These are phyloP conservation scores for Neckera pumila DNA, from an alignment of 225 moss, liverwort and hornwort genomes.

Conservation along the genomic window DNA sequence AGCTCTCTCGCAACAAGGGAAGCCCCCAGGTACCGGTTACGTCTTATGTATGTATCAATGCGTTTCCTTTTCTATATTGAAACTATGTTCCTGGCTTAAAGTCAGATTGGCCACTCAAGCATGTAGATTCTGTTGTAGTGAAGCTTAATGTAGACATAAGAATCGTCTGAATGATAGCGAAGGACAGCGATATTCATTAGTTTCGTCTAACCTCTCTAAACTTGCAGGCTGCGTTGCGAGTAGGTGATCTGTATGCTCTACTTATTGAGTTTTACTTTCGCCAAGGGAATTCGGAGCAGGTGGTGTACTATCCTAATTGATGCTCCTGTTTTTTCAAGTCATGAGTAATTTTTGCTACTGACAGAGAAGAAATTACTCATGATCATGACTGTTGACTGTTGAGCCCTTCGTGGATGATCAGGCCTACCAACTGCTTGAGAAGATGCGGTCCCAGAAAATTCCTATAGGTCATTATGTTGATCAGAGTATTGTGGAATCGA, in stretches of 20 bases:
- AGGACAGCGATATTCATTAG: not conserved
- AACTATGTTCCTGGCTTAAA: not conserved
- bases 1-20: constrained; percentile 25
- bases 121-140: not conserved
- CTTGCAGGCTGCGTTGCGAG: constrained; percentile 61
- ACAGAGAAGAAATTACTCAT: not conserved
- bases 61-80: not conserved
- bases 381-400: not conserved
- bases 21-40: constrained; percentile 27
- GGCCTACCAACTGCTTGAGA: constrained; percentile 69
- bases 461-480: constrained; percentile 58
- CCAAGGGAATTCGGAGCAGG: constrained; percentile 75
- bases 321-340: not conserved
- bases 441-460: constrained; percentile 59
- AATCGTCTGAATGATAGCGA: not conserved
- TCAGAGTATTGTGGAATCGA: constrained; percentile 31
- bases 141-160: not conserved
- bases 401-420: constrained; percentile 13
- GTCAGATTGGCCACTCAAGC: not conserved
- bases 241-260: constrained; percentile 77
- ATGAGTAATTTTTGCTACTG: not conserved
- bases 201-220: not conserved
- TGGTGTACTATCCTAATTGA: not conserved
- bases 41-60: not conserved
- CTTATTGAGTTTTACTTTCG: constrained; percentile 75